Conservation (phyloP, 2,329 filamentous ascomycete species). For the Curvularia eragrostidis region DNA sequence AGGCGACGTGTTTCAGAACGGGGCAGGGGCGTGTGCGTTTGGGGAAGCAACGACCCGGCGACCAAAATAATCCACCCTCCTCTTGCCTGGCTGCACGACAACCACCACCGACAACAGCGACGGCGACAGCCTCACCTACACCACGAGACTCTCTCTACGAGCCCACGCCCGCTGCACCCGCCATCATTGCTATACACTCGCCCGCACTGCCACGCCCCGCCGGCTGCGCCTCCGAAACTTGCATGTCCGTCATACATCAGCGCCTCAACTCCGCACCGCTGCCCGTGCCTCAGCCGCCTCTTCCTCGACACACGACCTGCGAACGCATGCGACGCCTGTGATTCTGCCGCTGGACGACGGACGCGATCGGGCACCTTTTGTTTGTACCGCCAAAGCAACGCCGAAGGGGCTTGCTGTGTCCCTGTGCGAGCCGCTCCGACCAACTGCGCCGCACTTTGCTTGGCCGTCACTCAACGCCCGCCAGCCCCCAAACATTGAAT, state of each 20-base stretch:
- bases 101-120: constrained; percentile 7
- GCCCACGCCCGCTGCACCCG: neutral
- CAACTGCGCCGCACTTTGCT: constrained; percentile 39
- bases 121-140: neutral
- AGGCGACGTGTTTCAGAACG: constrained; percentile 20
- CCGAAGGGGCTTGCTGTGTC: constrained; percentile 13
- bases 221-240: constrained; percentile 13
- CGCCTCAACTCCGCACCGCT: constrained; percentile 26
- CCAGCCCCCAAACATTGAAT: constrained; percentile 11
- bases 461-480: constrained; percentile 25
- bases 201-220: constrained; percentile 1
- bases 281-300: constrained; percentile 24
- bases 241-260: constrained; percentile 31
- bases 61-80: constrained; percentile 24
- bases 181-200: constrained; percentile 9
- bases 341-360: constrained; percentile 22
- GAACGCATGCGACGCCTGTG: constrained; percentile 27
- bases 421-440: constrained; percentile 30
- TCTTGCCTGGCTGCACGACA: constrained; percentile 9
- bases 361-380: constrained; percentile 16
- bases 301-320: constrained; percentile 13
- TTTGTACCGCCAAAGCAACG: constrained; percentile 5
- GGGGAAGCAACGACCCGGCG: constrained; percentile 14
- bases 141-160: neutral
- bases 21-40: constrained; percentile 18